Conservation (phyloP, 495 filamentous ascomycete genomes). For the Podospora anserina region DNA sequence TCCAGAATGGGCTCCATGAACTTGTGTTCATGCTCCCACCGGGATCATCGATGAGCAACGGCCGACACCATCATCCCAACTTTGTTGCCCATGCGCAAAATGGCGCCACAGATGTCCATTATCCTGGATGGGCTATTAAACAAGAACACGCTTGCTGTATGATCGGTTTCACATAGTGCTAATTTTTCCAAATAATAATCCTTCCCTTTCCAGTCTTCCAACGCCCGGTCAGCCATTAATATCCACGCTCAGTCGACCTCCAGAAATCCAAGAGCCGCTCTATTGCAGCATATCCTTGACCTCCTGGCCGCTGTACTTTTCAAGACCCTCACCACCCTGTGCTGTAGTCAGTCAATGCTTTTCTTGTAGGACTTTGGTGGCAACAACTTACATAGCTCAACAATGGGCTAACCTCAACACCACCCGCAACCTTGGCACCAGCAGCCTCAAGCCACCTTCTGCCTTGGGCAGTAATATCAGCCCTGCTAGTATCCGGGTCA, state of each 20-base stretch:
- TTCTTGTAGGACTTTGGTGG: constrained; percentile 14
- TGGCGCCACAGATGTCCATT: not conserved
- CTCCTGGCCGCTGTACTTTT: constrained; percentile 66
- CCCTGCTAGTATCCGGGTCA: constrained; percentile 85
- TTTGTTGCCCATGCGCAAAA: not conserved
- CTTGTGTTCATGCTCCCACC: not conserved
- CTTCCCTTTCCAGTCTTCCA: not conserved
- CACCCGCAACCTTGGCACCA: constrained; percentile 74
- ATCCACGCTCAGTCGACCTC: not conserved
- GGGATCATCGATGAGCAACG: not conserved
- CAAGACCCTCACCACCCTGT: constrained; percentile 78
- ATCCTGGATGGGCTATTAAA: not conserved
- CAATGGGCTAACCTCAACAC: constrained; percentile 88
- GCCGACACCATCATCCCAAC: not conserved
- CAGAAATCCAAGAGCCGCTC: not conserved
- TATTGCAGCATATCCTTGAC: constrained; percentile 46
- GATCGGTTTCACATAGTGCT: constrained; percentile 43
- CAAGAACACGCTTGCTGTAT: constrained; percentile 34
- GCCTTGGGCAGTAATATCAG: constrained; percentile 86
- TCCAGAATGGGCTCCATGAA: not conserved
- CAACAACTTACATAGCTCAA: constrained; percentile 86
- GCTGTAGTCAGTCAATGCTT: not conserved
- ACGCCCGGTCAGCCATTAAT: not conserved
- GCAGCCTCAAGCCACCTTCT: constrained; percentile 76
- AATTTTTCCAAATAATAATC: not conserved